These are phyloP conservation scores for Imleria badia DNA, from an alignment of 768 basidiomycete genomes.

Conservation along the genomic window DNA sequence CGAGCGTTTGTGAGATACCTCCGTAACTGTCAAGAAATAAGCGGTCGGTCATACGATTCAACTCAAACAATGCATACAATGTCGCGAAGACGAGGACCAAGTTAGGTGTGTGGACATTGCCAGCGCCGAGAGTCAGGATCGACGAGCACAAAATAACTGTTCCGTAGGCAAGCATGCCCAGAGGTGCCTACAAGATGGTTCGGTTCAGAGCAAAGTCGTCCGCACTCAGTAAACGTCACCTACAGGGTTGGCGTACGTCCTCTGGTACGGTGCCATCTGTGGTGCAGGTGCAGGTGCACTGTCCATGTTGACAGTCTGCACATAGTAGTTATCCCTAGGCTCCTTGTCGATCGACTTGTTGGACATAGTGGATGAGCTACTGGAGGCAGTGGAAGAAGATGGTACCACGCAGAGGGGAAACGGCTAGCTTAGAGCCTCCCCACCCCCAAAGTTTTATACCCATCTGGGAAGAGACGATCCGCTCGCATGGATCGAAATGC, in stretches of 20 bases:
- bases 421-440: not conserved
- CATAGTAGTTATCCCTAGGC: conserved; percentile 25
- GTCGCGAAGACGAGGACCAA: conserved; percentile 30
- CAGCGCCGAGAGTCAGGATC: conserved; percentile 23
- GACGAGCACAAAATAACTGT: conserved; percentile 32
- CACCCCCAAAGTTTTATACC: conserved; percentile 18
- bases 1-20: conserved; percentile 30
- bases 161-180: conserved; percentile 31
- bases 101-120: conserved; percentile 20
- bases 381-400: not conserved
- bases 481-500: no score
- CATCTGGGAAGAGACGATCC: not conserved
- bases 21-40: conserved; percentile 24
- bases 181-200: conserved; percentile 19
- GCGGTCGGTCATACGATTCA: not conserved
- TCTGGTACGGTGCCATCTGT: conserved; percentile 27
- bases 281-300: conserved; percentile 10
- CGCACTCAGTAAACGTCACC: not conserved
- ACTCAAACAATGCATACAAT: conserved; percentile 17
- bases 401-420: not conserved
- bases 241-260: conserved; percentile 28
- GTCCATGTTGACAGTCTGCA: conserved; percentile 27
- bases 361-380: conserved; percentile 17
- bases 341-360: conserved; percentile 25
- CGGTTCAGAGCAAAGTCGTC: not conserved